Base-by-base conservation (phyloP, 208 protist genomes). In the Acanthamoeba culbertsoni region DNA sequence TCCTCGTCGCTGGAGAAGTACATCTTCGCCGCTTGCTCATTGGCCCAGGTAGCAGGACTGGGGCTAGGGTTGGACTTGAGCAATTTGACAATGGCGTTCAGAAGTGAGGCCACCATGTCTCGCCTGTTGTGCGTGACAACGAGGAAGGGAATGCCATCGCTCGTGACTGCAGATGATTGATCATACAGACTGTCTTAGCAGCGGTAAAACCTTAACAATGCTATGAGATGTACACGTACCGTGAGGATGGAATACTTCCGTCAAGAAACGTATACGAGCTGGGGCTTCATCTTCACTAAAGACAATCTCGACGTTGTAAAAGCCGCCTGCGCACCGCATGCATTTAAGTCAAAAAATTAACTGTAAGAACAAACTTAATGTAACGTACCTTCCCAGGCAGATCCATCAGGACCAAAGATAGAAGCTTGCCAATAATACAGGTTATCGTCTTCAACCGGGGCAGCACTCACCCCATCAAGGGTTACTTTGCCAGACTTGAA, bases 361-460 rank as follows among this genome's bases (percentile, higher is more conserved):
- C n/a, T 16, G 73, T 43, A 0, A 18, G 4, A 59, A 26, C 23
- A n/a, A 26, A 40, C 23, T 3, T 42, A 46, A 37, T 20, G 45
- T 2, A 5, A 20, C 28, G 2, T 82, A 94, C 93, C 93, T 93
- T 94, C 93, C 93, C 93, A 94, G 0, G 40, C 37, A 35, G 93
- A 84, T 16, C 91, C 93, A 16, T 75, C 73, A 26, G 93, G 93
- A 16, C 93, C 93, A 86, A 94, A 94, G 20, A 94, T 93, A 28
- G 93, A 93, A 2, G 93, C 93, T 28, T 93, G 48, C 93, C 93
- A 94, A n/a, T 53, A 89, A 46, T 86, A 94, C n/a, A 94, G 51
- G 53, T 94, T 93, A 33, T 90, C 77, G 31, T 94, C 93, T 71
- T 73, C 55, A 16, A 94, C 48, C 5, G 93, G 93, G 26, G 59